Evolutionary conservation across 768 basidiomycete species (phyloP).

Genomic region (Naganishia vaughanmartiniae): DNA sequence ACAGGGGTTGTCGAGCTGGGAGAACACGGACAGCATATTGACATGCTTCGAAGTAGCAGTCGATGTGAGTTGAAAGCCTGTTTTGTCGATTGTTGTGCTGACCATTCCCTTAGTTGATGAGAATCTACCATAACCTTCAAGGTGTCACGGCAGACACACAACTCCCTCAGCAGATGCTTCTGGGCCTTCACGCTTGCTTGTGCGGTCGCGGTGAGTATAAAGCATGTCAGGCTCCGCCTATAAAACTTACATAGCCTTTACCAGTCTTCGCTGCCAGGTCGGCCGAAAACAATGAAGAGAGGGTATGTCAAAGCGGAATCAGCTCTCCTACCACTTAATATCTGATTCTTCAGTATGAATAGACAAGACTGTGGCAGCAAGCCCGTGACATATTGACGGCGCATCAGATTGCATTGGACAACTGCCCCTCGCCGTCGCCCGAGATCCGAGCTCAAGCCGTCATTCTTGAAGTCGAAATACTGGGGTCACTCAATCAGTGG

Average conservation of each 20-base stretch:
- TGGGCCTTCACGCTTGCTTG: conserved; percentile 1
- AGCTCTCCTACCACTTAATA: neutral
- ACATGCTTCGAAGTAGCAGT: neutral
- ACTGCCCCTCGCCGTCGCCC: neutral
- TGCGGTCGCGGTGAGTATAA: conserved; percentile 1
- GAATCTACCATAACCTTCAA: conserved; percentile 12
- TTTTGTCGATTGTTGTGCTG: neutral
- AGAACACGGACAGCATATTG: neutral
- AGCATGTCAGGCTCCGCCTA: neutral
- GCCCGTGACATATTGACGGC: neutral
- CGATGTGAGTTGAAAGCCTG: neutral
- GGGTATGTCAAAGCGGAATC: neutral
- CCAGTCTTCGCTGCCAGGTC: conserved; percentile 5
- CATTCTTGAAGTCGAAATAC: conserved; percentile 11
- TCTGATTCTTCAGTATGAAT: neutral
- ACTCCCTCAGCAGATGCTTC: conserved; percentile 4
- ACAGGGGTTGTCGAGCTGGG: conserved; percentile 20
- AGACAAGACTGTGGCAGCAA: neutral
- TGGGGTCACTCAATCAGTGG: conserved; percentile 3
- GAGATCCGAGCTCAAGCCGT: neutral
- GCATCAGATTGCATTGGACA: neutral
- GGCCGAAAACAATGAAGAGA: neutral
- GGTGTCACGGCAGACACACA: conserved; percentile 6
- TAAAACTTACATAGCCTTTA: neutral
- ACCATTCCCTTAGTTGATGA: conserved; percentile 10